Conservation (phyloP, 495 filamentous ascomycete genomes). For the Glarea lozoyensis region DNA sequence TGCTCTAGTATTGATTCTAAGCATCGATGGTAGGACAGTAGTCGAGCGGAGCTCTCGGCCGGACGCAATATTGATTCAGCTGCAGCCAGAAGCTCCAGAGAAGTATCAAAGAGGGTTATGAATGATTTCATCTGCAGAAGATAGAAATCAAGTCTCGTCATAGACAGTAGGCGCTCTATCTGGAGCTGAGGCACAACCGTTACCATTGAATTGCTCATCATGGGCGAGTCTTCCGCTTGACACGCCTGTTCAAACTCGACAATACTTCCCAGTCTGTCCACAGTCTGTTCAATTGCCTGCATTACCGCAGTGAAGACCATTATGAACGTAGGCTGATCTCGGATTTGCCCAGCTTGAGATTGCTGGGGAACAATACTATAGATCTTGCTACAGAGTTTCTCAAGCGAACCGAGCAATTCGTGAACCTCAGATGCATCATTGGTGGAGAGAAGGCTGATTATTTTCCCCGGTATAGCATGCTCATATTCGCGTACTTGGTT, state of each 20-base stretch:
- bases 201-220: not conserved
- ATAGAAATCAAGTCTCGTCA: not conserved
- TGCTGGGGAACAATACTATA: not conserved
- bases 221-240: not conserved
- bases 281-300: constrained; percentile 1
- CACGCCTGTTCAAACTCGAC: not conserved
- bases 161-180: not conserved
- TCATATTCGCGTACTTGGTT: not conserved
- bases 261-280: not conserved
- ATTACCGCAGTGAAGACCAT: not conserved
- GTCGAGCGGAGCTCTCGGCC: not conserved
- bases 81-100: constrained; percentile 1
- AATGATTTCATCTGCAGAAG: constrained; percentile 1
- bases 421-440: not conserved
- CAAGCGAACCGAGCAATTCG: not conserved
- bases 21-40: not conserved
- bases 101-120: not conserved
- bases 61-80: not conserved
- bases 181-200: not conserved
- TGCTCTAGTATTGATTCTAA: not conserved
- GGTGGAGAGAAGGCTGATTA: not conserved
- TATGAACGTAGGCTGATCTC: not conserved
- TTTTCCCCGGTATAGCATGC: not conserved
- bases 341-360: not conserved
- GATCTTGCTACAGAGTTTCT: not conserved